These are phyloP conservation scores for Ophiocordyceps sinensis DNA, from an alignment of 2,329 filamentous ascomycete species.

Conservation along the genomic window DNA sequence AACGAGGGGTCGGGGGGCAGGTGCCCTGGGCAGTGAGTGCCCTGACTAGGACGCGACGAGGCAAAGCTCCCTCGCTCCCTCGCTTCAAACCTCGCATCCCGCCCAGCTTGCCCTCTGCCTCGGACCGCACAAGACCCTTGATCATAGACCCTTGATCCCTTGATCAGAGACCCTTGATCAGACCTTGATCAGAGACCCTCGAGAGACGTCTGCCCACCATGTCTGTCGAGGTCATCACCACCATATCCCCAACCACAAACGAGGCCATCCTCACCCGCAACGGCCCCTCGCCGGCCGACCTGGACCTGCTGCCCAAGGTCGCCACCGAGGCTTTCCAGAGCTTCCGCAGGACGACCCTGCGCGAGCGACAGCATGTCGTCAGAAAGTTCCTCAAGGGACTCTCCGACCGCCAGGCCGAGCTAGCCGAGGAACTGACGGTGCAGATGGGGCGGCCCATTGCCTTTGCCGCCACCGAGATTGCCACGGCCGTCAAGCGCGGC, in stretches of 20 bases:
- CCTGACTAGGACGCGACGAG: too few relatives aligned
- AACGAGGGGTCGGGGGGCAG: too few relatives aligned
- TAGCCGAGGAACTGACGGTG: constrained; percentile 74
- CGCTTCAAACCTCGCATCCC: too few relatives aligned
- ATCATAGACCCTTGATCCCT: too few relatives aligned
- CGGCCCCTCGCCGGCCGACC: constrained; percentile 55
- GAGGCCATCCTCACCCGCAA: constrained; percentile 67
- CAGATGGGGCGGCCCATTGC: constrained; percentile 93
- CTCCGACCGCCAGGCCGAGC: constrained; percentile 56
- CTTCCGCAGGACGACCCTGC: constrained; percentile 61
- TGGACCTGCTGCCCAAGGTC: constrained; percentile 55
- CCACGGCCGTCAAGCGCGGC: constrained; percentile 71
- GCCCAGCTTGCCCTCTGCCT: not conserved
- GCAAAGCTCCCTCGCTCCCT: too few relatives aligned
- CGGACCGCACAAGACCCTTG: not conserved
- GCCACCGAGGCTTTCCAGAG: constrained; percentile 63
- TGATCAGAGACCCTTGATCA: too few relatives aligned
- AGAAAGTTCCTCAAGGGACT: constrained; percentile 64
- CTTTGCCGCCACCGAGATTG: constrained; percentile 70
- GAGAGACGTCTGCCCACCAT: too few relatives aligned
- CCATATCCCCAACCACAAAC: constrained; percentile 84
- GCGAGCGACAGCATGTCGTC: constrained; percentile 66
- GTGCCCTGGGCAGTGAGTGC: too few relatives aligned
- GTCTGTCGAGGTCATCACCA: constrained; percentile 53
- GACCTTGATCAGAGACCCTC: too few relatives aligned